These are phyloP conservation scores for Fallopia convolvulus DNA, from an alignment of 148 eudicot genomes.

Conservation along the genomic window DNA sequence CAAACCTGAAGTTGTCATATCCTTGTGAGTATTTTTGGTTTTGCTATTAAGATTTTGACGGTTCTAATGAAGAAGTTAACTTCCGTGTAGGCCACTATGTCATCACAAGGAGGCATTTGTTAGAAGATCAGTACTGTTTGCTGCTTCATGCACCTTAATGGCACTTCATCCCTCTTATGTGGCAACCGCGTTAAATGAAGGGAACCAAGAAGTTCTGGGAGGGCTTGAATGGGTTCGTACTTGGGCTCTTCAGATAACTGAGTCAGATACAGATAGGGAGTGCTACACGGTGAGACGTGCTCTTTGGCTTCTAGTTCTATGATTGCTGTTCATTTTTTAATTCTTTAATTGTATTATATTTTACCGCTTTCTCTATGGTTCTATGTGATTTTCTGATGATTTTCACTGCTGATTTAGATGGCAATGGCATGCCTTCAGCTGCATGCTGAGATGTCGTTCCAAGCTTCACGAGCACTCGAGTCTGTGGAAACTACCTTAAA, in stretches of 20 bases:
- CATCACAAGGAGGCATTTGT: conserved; percentile 84
- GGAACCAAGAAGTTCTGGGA: conserved; percentile 54
- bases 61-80: neutral
- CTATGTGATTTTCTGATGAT: neutral
- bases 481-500: conserved; percentile 30
- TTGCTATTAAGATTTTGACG: neutral
- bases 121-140: conserved; percentile 78
- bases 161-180: conserved; percentile 90
- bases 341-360: no score
- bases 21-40: neutral
- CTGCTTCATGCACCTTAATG: conserved; percentile 67
- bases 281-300: conserved; percentile 65
- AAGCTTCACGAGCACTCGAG: conserved; percentile 72
- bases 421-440: conserved; percentile 90
- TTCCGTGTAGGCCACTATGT: conserved; percentile 55
- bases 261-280: conserved; percentile 80
- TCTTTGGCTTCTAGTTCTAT: neutral
- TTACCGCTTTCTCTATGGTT: no score
- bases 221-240: conserved; percentile 93
- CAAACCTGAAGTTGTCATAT: neutral
- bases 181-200: conserved; percentile 69
- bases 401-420: conserved; percentile 30
- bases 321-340: no score
- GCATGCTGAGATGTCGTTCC: conserved; percentile 90
- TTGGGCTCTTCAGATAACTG: conserved; percentile 74